Conservation (phyloP, 2,329 filamentous ascomycete species). For the Chaetothyriales sp. region DNA sequence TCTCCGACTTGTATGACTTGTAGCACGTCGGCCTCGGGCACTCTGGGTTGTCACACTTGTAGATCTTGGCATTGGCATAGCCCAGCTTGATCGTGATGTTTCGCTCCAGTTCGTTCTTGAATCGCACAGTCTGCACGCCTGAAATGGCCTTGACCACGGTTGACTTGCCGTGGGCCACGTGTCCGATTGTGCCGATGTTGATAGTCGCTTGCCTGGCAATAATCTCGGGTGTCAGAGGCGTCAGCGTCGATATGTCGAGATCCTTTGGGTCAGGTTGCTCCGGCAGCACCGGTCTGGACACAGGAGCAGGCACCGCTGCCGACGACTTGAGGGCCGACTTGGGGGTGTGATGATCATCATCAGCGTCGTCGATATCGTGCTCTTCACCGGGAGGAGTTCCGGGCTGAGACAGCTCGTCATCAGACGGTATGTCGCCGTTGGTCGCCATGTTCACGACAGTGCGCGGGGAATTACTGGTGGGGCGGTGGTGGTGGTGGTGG, state of each 20-base stretch:
- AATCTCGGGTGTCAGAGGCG: constrained; percentile 84
- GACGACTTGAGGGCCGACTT: constrained; percentile 79
- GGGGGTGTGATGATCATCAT: constrained; percentile 47
- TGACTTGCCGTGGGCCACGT: constrained; percentile 97
- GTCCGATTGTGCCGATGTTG: constrained; percentile 96
- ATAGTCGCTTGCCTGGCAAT: constrained; percentile 96
- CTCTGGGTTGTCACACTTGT: constrained; percentile 85
- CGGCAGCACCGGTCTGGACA: constrained; percentile 53
- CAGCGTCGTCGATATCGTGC: constrained; percentile 41
- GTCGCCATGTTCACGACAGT: constrained; percentile 17
- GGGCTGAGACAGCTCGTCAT: constrained; percentile 34
- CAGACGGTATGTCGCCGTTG: constrained; percentile 28
- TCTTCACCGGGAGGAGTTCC: constrained; percentile 33
- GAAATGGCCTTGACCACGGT: constrained; percentile 99
- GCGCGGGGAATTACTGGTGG: not conserved
- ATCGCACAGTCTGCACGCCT: constrained; percentile 93
- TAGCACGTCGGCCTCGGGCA: constrained; percentile 94
- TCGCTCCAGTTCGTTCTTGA: constrained; percentile 98
- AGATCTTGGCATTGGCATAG: constrained; percentile 98
- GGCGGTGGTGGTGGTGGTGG: not conserved
- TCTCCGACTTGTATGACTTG: constrained; percentile 95
- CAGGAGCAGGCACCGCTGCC: constrained; percentile 35
- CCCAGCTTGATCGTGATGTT: constrained; percentile 99
- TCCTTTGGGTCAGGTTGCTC: constrained; percentile 87
- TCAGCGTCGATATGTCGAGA: constrained; percentile 66